Evolutionary conservation across 805 yeast species (phyloP).

Genomic region (Wickerhamiella musiphila): DNA sequence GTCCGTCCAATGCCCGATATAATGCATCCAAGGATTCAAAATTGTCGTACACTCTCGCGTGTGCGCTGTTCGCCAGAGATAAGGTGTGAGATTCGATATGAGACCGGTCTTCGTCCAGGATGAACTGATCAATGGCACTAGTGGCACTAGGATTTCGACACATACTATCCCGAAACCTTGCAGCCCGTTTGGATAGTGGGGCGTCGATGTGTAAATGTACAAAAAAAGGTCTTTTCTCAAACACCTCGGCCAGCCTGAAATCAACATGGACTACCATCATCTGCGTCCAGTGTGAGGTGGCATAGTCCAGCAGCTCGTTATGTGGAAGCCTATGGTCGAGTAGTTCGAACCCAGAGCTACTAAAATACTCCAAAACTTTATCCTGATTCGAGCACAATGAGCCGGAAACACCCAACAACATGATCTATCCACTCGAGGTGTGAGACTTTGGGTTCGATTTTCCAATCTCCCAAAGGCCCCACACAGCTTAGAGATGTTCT

Average conservation of each 20-base stretch:
- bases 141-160: too few relatives aligned
- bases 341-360: constrained; percentile 33
- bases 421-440: too few relatives aligned
- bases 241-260: too few relatives aligned
- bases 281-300: constrained; percentile 48
- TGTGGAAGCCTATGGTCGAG: constrained; percentile 16
- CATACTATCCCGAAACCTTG: too few relatives aligned
- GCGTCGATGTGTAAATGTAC: constrained; percentile 67
- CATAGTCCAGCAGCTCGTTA: constrained; percentile 34
- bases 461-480: too few relatives aligned
- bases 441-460: too few relatives aligned
- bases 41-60: constrained; percentile 41
- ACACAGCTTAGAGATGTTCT: too few relatives aligned
- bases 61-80: constrained; percentile 34
- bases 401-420: constrained; percentile 68
- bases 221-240: constrained; percentile 82
- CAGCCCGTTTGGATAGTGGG: too few relatives aligned
- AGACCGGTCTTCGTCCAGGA: too few relatives aligned
- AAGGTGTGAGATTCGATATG: too few relatives aligned
- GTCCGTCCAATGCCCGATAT: constrained; percentile 23
- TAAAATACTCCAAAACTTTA: constrained; percentile 41
- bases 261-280: constrained; percentile 41
- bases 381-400: constrained; percentile 49
- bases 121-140: too few relatives aligned
- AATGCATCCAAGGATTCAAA: constrained; percentile 24